These are phyloP conservation scores for Moesziomyces globuligerus DNA, from an alignment of 1,284 basidiomycete genomes.

Conservation along the genomic window DNA sequence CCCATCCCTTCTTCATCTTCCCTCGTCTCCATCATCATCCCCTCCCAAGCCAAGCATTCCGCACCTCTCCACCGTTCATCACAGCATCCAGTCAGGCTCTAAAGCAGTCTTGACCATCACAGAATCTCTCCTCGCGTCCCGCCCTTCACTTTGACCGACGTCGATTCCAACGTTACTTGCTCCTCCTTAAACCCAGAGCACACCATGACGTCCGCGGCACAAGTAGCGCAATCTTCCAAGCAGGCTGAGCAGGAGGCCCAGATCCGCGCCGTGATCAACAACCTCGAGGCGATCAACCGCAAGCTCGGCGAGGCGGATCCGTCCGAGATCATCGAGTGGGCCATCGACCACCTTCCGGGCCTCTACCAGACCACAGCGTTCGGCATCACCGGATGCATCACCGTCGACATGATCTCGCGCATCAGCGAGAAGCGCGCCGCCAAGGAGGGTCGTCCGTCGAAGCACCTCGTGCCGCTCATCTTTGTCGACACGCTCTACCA, in stretches of 20 bases:
- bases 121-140: neutral
- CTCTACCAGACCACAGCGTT: conserved; percentile 67
- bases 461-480: conserved; percentile 67
- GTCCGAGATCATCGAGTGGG: conserved; percentile 63
- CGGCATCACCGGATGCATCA: conserved; percentile 66
- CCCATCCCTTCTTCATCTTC: neutral
- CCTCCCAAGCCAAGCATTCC: conserved; percentile 1
- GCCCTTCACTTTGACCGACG: too few species aligned
- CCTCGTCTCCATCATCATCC: conserved; percentile 3
- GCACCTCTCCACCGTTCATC: neutral
- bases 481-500: conserved; percentile 89
- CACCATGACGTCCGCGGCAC: conserved; percentile 30
- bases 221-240: conserved; percentile 42
- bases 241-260: conserved; percentile 46
- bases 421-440: conserved; percentile 57
- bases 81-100: too few species aligned
- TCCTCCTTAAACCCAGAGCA: neutral
- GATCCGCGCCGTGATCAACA: conserved; percentile 43
- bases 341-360: conserved; percentile 65
- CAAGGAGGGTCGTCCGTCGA: conserved; percentile 22
- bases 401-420: conserved; percentile 61
- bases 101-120: neutral
- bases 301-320: conserved; percentile 61
- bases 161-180: too few species aligned
- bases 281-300: conserved; percentile 61